Evolutionary conservation across 176 grass and related monocot species (phyloP), one percentile per base, ranked within the genome.

Genomic region (Juncus inflexus): DNA sequence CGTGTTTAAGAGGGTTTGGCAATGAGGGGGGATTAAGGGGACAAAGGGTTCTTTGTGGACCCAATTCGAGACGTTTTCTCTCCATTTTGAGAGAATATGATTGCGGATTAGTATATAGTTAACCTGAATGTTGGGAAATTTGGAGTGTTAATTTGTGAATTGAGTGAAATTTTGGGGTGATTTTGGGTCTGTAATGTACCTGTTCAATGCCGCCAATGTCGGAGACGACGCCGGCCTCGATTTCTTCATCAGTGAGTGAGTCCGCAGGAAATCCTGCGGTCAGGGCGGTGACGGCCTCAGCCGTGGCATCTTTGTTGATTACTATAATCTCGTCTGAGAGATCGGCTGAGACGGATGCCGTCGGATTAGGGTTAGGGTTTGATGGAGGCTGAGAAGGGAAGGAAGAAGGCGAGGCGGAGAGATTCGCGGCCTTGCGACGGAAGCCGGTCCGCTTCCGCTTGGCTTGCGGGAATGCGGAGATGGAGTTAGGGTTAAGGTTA

Each of bases 81-180:
- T 74, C 94, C 94, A 99, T 75, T 62, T 52, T 49, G 70, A 74
- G 64, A 99, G 80, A 49, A 86, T 84, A 72, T 99, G 94, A 77
- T 99, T 99, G 50, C 88, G 88, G 56, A 99, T 89, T 63, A 99
- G 88, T 67, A 99, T 92, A 77, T 99, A 92, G 63, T 99, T 99
- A 36, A 99, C 94, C 87, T 67, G 64, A 28, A 53, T 3, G 36
- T 35, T 16, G 43, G 51, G 15, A 6, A 28, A 28, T 28, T 28
- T 28, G 19, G 19, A 28, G 19, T 28, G 19, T 28, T 28, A 28
- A 28, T 28, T 28, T 28, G 19, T 28, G 19, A 28, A 28, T 28
- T 28, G 19, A 28, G 19, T 47, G 43, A 47, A 47, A 47, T 47
- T 47, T 47, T 9, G 43, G 9, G 9, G 43, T 47, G 19, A 28